phyloP scores from a whole-genome alignment of 2,329 filamentous ascomycete genomes.

The Penicillium nordicum region DNA sequence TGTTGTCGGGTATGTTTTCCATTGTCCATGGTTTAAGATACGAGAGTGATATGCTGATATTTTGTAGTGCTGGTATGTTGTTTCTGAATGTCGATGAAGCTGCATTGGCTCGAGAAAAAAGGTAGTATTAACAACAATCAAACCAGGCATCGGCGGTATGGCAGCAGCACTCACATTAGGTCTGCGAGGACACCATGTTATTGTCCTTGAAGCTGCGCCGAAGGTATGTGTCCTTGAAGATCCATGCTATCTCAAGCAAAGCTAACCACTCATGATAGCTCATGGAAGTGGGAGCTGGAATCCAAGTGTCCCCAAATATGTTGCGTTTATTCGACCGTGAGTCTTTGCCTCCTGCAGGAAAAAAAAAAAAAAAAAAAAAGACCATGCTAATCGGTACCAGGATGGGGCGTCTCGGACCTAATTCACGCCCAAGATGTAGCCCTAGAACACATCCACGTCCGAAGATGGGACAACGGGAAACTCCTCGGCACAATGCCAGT shows the following conservation, averaged over 20 bases:
- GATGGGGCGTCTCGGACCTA: slow-evolving; percentile 34
- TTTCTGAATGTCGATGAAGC: not conserved
- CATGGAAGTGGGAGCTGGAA: slow-evolving; percentile 67
- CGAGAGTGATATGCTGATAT: slow-evolving; percentile 7
- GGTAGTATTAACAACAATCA: not conserved
- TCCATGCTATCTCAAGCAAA: no score
- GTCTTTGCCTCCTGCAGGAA: slow-evolving; percentile 2
- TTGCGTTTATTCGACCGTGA: slow-evolving; percentile 65
- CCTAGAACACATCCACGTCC: slow-evolving; percentile 35
- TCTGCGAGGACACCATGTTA: slow-evolving; percentile 32
- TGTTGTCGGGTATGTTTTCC: slow-evolving; percentile 32
- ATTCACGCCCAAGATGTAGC: slow-evolving; percentile 35
- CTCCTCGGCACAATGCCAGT: slow-evolving; percentile 34
- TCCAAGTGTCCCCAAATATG: slow-evolving; percentile 80
- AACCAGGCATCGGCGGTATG: slow-evolving; percentile 36
- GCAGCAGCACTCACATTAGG: slow-evolving; percentile 36
- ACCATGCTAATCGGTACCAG: slow-evolving; percentile 14
- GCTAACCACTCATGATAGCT: slow-evolving; percentile 19
- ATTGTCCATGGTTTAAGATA: not conserved
- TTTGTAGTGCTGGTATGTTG: slow-evolving; percentile 29
- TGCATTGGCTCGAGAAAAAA: not conserved
- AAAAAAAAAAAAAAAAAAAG: no score
- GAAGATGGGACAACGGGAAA: slow-evolving; percentile 35
- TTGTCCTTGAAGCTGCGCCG: slow-evolving; percentile 33
- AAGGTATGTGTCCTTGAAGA: slow-evolving; percentile 23